These are phyloP conservation scores for Coprinopsis sp. DNA, from an alignment of 768 basidiomycete species.

Conservation along the genomic window DNA sequence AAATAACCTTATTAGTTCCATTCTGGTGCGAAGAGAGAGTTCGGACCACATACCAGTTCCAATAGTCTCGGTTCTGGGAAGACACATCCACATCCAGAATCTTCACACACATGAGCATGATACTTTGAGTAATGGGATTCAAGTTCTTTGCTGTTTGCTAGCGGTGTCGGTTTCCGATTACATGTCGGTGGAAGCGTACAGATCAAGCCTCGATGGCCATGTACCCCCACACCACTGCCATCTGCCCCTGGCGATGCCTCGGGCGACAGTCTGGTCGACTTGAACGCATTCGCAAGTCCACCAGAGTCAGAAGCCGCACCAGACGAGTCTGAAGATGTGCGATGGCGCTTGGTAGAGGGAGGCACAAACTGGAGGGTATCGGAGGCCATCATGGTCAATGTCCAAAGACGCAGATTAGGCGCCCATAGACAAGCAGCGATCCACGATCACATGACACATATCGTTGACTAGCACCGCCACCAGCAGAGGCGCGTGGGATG, in stretches of 20 bases:
- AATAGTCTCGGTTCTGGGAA: conserved; percentile 81
- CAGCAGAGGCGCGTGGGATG: neutral
- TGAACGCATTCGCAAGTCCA: neutral
- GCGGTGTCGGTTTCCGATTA: conserved; percentile 57
- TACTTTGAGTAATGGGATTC: conserved; percentile 81
- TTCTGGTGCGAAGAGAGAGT: conserved; percentile 5
- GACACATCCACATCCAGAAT: conserved; percentile 65
- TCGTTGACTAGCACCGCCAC: neutral
- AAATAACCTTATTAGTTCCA: conserved; percentile 8
- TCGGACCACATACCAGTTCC: conserved; percentile 59
- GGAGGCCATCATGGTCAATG: neutral
- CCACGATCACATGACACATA: neutral
- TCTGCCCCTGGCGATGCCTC: neutral
- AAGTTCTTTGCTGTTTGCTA: conserved; percentile 62
- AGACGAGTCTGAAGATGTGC: conserved; percentile 1
- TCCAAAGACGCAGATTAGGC: neutral
- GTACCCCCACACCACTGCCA: conserved; percentile 3
- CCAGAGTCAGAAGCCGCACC: neutral
- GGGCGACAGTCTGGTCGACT: conserved; percentile 1
- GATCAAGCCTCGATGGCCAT: conserved; percentile 44
- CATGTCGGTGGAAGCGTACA: conserved; percentile 86
- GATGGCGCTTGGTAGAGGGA: neutral
- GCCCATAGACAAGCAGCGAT: neutral
- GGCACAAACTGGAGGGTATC: neutral
- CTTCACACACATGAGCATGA: conserved; percentile 79